Base-by-base conservation (phyloP, 208 protist species). In the Trypanosoma grayi region DNA sequence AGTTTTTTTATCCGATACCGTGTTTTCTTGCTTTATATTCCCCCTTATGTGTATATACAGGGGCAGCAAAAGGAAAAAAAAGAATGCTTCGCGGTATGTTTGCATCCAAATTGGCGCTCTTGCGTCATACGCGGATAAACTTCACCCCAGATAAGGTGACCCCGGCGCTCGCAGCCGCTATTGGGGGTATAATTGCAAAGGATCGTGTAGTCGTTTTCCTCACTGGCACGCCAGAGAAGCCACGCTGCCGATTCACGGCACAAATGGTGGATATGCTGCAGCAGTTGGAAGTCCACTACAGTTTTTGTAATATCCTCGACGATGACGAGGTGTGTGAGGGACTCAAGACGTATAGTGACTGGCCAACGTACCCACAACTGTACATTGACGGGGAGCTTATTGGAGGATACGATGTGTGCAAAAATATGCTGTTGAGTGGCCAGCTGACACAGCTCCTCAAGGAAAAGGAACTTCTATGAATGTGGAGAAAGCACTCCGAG, bases 341-440 rank as follows among this genome's bases (percentile, higher is more conserved):
- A 14, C 66, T 98, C 28, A 97, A 97, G 73, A 54, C 4, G 46
- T 97, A 93, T 74, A 93, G 79, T 40, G 91, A 97, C 54, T 98
- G 92, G 90, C 92, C 92, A 10, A 98, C 94, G 37, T 97, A 90
- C 63, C 94, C 94, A 30, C 94, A 98, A 63, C 51, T 98, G 16
- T 98, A 96, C 72, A 50, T 94, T 39, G 90, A 96, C 55, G 92
- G 92, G 0, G 73, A 97, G 60, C 79, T 98, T 25, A 50, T 98
- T 53, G 94, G 94, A 18, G 94, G 94, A 10, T 91, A 87, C 41
- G 94, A 98, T 63, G 73, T 98, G 14, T 80, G 82, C 52, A 85
- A 87, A 43, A 46, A 82, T n/a, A 87, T 97, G 79, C 81, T 88
- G 55, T 66, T 94, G 22, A 70, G 81, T 39, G 90, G 87, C 14